A percentile compares a stretch with the other conserved stretches of the same genome.
Evolutionary conservation across 306 rosid genomes (phyloP).

Genomic region (Acacia confusa): DNA sequence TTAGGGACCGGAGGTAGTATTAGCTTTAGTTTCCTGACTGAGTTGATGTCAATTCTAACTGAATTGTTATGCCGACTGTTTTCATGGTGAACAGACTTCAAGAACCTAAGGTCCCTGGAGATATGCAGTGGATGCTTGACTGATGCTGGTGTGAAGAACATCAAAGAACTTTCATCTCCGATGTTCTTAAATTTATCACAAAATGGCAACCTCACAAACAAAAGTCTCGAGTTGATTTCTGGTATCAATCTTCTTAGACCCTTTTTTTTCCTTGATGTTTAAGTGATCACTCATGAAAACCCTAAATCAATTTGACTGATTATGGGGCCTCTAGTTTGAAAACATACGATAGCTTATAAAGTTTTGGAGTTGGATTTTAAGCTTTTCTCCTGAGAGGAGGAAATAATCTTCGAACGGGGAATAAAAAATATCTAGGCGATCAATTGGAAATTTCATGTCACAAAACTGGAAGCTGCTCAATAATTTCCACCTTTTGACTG

Average conservation of each 20-base stretch:
- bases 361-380: not conserved
- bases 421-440: no score
- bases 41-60: not conserved
- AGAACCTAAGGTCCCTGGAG: slow-evolving; percentile 87
- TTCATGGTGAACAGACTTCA: slow-evolving; percentile 59
- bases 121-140: slow-evolving; percentile 94
- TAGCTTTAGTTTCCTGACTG: slow-evolving; percentile 16
- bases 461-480: not conserved
- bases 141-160: slow-evolving; percentile 85
- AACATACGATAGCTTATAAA: not conserved
- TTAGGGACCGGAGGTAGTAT: not conserved
- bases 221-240: slow-evolving; percentile 76
- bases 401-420: no score
- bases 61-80: not conserved
- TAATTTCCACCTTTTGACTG: not conserved
- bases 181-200: slow-evolving; percentile 84
- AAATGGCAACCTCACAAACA: slow-evolving; percentile 83
- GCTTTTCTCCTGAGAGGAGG: slow-evolving; percentile 6
- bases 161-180: slow-evolving; percentile 79
- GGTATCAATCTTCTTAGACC: slow-evolving; percentile 53
- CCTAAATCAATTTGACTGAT: slow-evolving; percentile 14
- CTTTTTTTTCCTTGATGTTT: not conserved
- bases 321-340: slow-evolving; percentile 1
- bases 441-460: not conserved
- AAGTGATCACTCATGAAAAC: slow-evolving; percentile 8